Percentiles rank a stretch among this genome's conserved stretches.
Evolutionary conservation across 2,329 filamentous ascomycete genomes (phyloP).

Genomic region (Xylaria sp.): DNA sequence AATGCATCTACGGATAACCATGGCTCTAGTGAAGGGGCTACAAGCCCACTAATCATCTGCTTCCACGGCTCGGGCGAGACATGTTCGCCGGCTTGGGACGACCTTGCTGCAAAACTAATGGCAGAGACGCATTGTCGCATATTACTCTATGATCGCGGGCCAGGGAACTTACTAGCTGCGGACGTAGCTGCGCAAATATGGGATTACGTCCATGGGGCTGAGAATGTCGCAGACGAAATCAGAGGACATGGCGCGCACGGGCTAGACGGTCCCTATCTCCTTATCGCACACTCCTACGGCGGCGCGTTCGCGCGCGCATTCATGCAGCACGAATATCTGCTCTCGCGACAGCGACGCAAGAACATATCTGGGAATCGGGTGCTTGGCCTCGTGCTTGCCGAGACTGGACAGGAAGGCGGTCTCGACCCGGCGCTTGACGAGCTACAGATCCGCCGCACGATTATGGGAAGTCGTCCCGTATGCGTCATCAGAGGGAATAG

Average conservation of each 20-base stretch:
- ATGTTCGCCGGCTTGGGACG: slow-evolving; percentile 43
- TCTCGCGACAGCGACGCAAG: background rate
- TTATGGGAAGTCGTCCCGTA: slow-evolving; percentile 41
- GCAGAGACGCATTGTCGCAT: slow-evolving; percentile 37
- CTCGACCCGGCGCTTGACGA: slow-evolving; percentile 39
- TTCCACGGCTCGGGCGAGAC: slow-evolving; percentile 48
- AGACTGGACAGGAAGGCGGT: slow-evolving; percentile 48
- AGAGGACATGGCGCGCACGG: background rate
- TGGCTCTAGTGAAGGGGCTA: background rate
- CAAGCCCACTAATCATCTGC: slow-evolving; percentile 44
- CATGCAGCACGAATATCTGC: slow-evolving; percentile 26
- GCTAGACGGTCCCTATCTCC: slow-evolving; percentile 40
- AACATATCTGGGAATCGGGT: slow-evolving; percentile 22
- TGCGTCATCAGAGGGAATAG: slow-evolving; percentile 44
- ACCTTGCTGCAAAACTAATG: slow-evolving; percentile 34
- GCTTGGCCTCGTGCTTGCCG: slow-evolving; percentile 44
- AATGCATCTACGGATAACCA: background rate
- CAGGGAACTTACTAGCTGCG: slow-evolving; percentile 26
- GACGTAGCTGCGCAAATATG: slow-evolving; percentile 37
- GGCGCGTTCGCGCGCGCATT: slow-evolving; percentile 46
- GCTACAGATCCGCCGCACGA: slow-evolving; percentile 34
- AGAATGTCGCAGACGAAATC: background rate
- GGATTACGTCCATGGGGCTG: slow-evolving; percentile 26
- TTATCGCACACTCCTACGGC: slow-evolving; percentile 47
- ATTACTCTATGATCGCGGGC: slow-evolving; percentile 42